Base-by-base conservation (phyloP, 2,329 filamentous ascomycete species). In the Talaromyces sp. region DNA sequence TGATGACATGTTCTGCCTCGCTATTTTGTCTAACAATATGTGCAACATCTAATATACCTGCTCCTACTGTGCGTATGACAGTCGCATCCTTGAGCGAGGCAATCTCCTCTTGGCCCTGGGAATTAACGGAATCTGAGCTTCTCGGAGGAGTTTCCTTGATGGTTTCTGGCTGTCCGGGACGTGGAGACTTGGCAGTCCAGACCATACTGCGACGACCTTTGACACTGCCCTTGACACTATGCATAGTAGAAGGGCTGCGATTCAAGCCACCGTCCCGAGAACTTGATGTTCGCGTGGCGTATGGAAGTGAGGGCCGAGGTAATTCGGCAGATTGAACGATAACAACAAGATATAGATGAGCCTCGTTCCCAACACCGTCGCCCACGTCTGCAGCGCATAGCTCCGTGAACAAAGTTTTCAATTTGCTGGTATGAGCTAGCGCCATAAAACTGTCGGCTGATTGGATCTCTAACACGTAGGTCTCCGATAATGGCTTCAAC, bases 381-480 rank as follows among this genome's bases (percentile, higher is more conserved):
- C 86, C 86, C 64, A 89, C 82, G 71, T 97, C 93, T 58, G 88
- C 85, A 0, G 91, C 86, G 45, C 89, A 92, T 19, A 99, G 81
- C 72, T 98, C 93, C 2, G 92, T 89, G 70, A 98, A 97, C 2
- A 99, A 83, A 0, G 93, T 96, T 73, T 90, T 92, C 74, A 93
- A 86, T 73, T 89, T 89, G 25, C 86, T 85, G 68, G 87, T 86
- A 61, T 88, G 85, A 10, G 85, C 80, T 58, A 91, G 79, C 66
- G 85, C 86, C 13, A 87, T 84, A 67, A 93, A 87, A 22, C 87
- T 86, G 64, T 92, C 91, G 35, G 89, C 89, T 0, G 91, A 82
- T 0, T 91, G 89, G 15, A 97, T 85, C 62, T 93, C 89, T 61
- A 97, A 86, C 17, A 87, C 86, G 77, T 92, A 97, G 59, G 87